Evolutionary conservation across 331 rosid species (phyloP), one percentile per base, ranked within the genome.

Genomic region (Stylosanthes scabra): DNA sequence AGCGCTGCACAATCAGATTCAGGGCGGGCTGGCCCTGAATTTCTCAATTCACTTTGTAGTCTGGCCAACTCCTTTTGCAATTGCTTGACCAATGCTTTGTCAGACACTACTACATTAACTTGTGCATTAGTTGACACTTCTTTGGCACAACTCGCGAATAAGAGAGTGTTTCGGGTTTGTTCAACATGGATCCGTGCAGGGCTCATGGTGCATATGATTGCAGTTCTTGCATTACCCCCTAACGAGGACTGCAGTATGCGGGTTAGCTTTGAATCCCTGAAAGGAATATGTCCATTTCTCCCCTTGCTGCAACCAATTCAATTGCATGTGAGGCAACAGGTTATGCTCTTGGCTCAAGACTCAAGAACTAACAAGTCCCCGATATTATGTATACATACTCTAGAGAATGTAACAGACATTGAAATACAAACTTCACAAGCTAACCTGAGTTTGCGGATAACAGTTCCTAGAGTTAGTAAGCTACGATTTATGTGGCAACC

Each of bases 401-500:
- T 62, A 10, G 28, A 78, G 61, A 62, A 58, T 29, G 20, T 72
- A 5, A 59, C 31, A 78, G 52, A 50, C 39, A 45, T 20, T 51
- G 71, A 68, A 77, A 79, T 15, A 64, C 10, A 78, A 14, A 72
- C 42, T 69, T 60, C 61, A 37, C 46, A 59, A 74, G 76, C 83
- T 79, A 74, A 95, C 99, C 99, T 92, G 82, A 95, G 98, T 84
- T 95, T 95, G 66, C 99, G 99, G 83, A 95, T 85, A 60, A 95
- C 98, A 74, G 99, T 95, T 79, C 99, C 99, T 50, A 92, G 88
- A 75, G 99, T 90, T 72, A 95, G 86, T 81, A 95, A 84, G 84
- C 99, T 95, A 52, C 98, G 98, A 76, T 95, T 95, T 84, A 95
- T 95, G 85, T 95, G 99, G 88, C 98, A 92, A 65, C 98, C 99